phyloP scores from a whole-genome alignment of 257 asterid genomes.

The Forsythia suspensa region DNA sequence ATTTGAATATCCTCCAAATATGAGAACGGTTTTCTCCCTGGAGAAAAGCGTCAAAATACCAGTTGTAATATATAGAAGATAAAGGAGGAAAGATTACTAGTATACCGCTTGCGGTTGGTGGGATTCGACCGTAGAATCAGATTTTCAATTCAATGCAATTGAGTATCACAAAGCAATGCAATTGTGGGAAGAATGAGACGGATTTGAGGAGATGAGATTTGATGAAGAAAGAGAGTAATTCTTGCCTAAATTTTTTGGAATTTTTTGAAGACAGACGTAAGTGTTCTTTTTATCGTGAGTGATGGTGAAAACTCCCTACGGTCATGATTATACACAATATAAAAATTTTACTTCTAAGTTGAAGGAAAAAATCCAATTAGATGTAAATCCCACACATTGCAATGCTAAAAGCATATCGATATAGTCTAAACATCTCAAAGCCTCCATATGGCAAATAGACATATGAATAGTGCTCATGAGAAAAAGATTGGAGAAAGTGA shows the following conservation, averaged over 20 bases:
- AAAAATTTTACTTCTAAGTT: neutral
- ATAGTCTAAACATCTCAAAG: neutral
- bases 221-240: too few species aligned
- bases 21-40: constrained; percentile 94
- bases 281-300: too few species aligned
- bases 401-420: neutral
- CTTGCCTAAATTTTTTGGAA: too few species aligned
- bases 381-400: neutral
- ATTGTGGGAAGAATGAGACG: too few species aligned
- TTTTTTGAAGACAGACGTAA: too few species aligned
- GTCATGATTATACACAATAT: neutral
- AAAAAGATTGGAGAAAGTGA: neutral
- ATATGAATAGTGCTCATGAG: neutral
- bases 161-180: too few species aligned
- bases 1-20: constrained; percentile 95
- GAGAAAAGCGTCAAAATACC: constrained; percentile 15
- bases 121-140: too few species aligned
- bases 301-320: too few species aligned
- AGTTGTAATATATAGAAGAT: constrained; percentile 1
- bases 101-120: too few species aligned
- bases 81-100: neutral
- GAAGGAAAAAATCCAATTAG: neutral
- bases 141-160: too few species aligned
- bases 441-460: neutral
- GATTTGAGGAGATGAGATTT: too few species aligned